phyloP scores from a whole-genome alignment of 78 protist genomes.

The Capsaspora owczarzaki region DNA sequence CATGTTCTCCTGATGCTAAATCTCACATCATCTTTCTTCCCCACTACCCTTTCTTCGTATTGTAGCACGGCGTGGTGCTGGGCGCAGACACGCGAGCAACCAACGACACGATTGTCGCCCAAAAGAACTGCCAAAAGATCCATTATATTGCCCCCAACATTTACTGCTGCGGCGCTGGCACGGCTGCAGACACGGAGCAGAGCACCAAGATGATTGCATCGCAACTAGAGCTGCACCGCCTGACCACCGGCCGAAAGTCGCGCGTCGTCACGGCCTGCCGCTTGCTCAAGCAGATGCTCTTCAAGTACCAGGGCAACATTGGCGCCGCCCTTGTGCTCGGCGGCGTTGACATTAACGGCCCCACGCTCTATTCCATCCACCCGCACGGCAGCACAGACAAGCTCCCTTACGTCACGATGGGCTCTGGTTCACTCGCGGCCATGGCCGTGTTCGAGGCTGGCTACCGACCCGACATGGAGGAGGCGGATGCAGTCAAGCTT shows the following conservation, averaged over 20 bases:
- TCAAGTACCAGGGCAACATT: conserved; percentile 86
- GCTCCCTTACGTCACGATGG: conserved; percentile 97
- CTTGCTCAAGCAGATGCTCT: conserved; percentile 78
- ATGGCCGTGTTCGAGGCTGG: conserved; percentile 89
- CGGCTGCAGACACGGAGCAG: conserved; percentile 96
- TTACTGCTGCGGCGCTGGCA: conserved; percentile 99
- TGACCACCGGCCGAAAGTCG: conserved; percentile 66
- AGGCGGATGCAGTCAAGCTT: conserved; percentile 79
- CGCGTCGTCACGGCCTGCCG: conserved; percentile 89
- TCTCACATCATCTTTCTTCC: neutral
- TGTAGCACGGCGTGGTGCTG: conserved; percentile 91
- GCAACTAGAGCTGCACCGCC: conserved; percentile 55
- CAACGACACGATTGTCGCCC: conserved; percentile 92
- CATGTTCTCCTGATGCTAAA: neutral
- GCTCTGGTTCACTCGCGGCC: conserved; percentile 96
- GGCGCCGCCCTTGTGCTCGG: conserved; percentile 96
- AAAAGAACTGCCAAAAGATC: conserved; percentile 97
- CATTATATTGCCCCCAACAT: conserved; percentile 97
- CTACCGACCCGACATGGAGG: conserved; percentile 65
- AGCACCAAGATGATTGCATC: conserved; percentile 44
- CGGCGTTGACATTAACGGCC: conserved; percentile 91
- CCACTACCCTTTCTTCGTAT: too few relatives aligned
- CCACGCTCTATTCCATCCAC: conserved; percentile 74
- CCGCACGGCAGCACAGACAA: conserved; percentile 91
- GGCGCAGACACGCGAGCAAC: conserved; percentile 99